These are phyloP conservation scores for Gymnopilus dilepis DNA, from an alignment of 768 basidiomycete genomes.

Conservation along the genomic window DNA sequence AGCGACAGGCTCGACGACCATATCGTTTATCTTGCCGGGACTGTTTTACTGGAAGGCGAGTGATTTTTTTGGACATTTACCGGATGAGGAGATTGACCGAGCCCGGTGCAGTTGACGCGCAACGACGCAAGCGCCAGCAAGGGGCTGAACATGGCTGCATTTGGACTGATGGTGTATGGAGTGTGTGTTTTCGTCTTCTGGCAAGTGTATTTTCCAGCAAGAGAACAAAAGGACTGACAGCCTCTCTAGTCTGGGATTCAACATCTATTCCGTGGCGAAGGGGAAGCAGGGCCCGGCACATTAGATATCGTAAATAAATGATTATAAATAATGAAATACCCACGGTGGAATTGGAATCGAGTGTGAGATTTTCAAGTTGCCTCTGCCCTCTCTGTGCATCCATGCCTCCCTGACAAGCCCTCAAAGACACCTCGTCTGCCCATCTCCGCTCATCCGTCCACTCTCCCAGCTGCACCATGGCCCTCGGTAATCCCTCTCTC, in stretches of 20 bases:
- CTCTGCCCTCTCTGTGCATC: slow-evolving; percentile 18
- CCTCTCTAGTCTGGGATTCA: slow-evolving; percentile 69
- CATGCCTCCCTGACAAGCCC: slow-evolving; percentile 21
- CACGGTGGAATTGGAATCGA: slow-evolving; percentile 35
- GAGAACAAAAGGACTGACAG: slow-evolving; percentile 16
- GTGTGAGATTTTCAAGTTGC: slow-evolving; percentile 24
- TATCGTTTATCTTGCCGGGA: slow-evolving; percentile 95
- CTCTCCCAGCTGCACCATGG: slow-evolving; percentile 17
- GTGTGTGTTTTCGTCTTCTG: slow-evolving; percentile 84
- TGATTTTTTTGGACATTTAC: slow-evolving; percentile 9
- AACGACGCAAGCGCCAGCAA: slow-evolving; percentile 59
- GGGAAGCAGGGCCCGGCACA: slow-evolving; percentile 30
- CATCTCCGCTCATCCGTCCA: not conserved
- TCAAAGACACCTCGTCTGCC: not conserved
- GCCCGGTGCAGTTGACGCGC: slow-evolving; percentile 63
- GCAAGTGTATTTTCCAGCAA: slow-evolving; percentile 49
- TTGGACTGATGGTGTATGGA: slow-evolving; percentile 79
- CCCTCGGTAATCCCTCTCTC: slow-evolving; percentile 20
- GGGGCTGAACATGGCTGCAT: slow-evolving; percentile 58
- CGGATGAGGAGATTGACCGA: slow-evolving; percentile 13
- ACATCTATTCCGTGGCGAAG: slow-evolving; percentile 69
- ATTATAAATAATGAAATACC: slow-evolving; percentile 37
- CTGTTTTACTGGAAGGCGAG: slow-evolving; percentile 91
- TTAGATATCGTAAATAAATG: slow-evolving; percentile 20
- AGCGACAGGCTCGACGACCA: slow-evolving; percentile 94